A percentile compares a stretch with the other conserved stretches of the same genome.
These are phyloP conservation scores for Neoboletus subvelutipes DNA, from an alignment of 768 basidiomycete genomes.

Conservation along the genomic window DNA sequence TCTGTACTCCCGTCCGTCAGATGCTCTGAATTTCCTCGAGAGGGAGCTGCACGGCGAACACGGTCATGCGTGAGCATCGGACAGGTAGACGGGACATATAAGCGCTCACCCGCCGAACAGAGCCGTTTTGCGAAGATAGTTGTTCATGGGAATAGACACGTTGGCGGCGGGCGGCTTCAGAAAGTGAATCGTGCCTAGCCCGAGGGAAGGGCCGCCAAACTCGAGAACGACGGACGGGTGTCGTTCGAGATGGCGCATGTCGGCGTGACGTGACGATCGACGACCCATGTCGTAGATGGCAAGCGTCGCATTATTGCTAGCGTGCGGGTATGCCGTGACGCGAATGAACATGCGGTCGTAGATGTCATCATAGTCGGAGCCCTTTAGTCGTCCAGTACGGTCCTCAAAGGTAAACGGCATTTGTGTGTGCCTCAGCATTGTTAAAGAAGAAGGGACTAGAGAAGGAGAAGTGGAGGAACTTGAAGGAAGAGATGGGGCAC, in stretches of 20 bases:
- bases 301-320: slow-evolving; percentile 35
- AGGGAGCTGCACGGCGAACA: slow-evolving; percentile 47
- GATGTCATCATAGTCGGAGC: slow-evolving; percentile 73
- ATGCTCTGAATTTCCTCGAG: slow-evolving; percentile 64
- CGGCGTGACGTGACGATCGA: slow-evolving; percentile 60
- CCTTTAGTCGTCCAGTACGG: slow-evolving; percentile 53
- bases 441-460: neutral
- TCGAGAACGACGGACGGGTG: slow-evolving; percentile 59
- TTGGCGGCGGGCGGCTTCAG: slow-evolving; percentile 38
- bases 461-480: neutral
- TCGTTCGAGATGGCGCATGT: slow-evolving; percentile 50
- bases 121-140: slow-evolving; percentile 61
- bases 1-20: slow-evolving; percentile 68
- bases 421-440: slow-evolving; percentile 24
- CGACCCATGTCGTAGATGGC: slow-evolving; percentile 67
- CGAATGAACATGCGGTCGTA: slow-evolving; percentile 76
- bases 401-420: slow-evolving; percentile 67
- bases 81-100: slow-evolving; percentile 6
- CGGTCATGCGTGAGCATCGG: neutral
- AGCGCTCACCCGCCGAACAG: slow-evolving; percentile 61
- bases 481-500: neutral
- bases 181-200: slow-evolving; percentile 62
- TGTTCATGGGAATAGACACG: slow-evolving; percentile 55
- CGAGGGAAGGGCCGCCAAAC: slow-evolving; percentile 50
- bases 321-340: slow-evolving; percentile 49